Percentiles rank a stretch among this genome's conserved stretches.
These are phyloP conservation scores for Dictyostelium citrinum DNA, from an alignment of 78 protist genomes.

Conservation along the genomic window DNA sequence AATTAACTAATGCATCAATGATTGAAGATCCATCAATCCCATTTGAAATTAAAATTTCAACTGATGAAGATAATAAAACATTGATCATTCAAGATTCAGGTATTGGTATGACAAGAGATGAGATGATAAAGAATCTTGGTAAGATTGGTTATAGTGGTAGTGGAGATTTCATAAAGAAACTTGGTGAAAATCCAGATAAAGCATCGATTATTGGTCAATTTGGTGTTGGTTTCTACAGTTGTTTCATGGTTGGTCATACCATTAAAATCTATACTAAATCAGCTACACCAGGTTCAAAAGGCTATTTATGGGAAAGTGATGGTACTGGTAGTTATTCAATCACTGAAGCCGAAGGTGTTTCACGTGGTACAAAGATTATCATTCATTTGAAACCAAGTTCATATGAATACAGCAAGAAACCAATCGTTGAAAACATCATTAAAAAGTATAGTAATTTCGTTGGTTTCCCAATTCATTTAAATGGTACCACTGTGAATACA, in stretches of 20 bases:
- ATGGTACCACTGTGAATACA: slow-evolving; percentile 89
- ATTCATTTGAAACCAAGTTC: slow-evolving; percentile 81
- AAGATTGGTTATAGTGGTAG: slow-evolving; percentile 94
- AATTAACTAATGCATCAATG: slow-evolving; percentile 9
- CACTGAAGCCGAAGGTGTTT: slow-evolving; percentile 88
- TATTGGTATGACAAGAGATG: slow-evolving; percentile 97
- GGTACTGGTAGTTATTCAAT: slow-evolving; percentile 85
- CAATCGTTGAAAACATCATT: slow-evolving; percentile 77
- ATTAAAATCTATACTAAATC: slow-evolving; percentile 74
- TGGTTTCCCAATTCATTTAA: slow-evolving; percentile 87
- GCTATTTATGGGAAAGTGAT: slow-evolving; percentile 76
- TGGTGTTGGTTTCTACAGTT: slow-evolving; percentile 99
- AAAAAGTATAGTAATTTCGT: slow-evolving; percentile 92
- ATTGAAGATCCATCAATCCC: slow-evolving; percentile 28
- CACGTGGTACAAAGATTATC: slow-evolving; percentile 93
- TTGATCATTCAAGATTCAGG: slow-evolving; percentile 93
- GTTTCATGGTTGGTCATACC: slow-evolving; percentile 95
- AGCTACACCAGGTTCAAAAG: slow-evolving; percentile 25
- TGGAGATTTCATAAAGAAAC: slow-evolving; percentile 46
- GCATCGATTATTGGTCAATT: slow-evolving; percentile 97
- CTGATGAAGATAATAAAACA: slow-evolving; percentile 73
- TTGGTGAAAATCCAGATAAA: slow-evolving; percentile 58
- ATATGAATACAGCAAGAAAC: slow-evolving; percentile 77
- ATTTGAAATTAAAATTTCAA: slow-evolving; percentile 59
- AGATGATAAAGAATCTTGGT: slow-evolving; percentile 95